phyloP scores from a whole-genome alignment of 352 stramenopile species.

The Lagenidium giganteum region DNA sequence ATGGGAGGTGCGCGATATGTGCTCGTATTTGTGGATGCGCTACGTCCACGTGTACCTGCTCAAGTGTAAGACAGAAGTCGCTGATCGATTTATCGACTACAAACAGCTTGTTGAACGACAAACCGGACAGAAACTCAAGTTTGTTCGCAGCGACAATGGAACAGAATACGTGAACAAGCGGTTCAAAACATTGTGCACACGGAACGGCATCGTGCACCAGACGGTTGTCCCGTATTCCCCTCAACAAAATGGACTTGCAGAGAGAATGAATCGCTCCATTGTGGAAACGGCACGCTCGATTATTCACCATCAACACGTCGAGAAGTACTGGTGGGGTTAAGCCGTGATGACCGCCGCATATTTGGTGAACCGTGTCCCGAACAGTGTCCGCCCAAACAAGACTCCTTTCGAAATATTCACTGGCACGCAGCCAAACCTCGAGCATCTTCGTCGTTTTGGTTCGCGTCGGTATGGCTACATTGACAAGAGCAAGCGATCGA shows the following conservation, averaged over 20 bases:
- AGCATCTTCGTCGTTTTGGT: slow-evolving; percentile 14
- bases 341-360: too few species aligned
- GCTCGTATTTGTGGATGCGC: slow-evolving; percentile 16
- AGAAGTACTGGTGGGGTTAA: slow-evolving; percentile 8
- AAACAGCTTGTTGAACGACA: slow-evolving; percentile 1
- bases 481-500: slow-evolving; percentile 6
- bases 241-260: slow-evolving; percentile 18
- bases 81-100: not conserved
- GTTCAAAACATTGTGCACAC: slow-evolving; percentile 5
- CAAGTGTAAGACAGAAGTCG: not conserved
- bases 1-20: slow-evolving; percentile 7
- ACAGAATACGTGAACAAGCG: slow-evolving; percentile 17
- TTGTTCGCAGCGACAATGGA: slow-evolving; percentile 15
- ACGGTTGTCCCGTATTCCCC: slow-evolving; percentile 7
- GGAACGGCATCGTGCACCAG: slow-evolving; percentile 14
- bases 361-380: too few species aligned
- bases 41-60: slow-evolving; percentile 6
- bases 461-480: slow-evolving; percentile 9
- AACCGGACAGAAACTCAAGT: slow-evolving; percentile 10
- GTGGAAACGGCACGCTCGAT: slow-evolving; percentile 9
- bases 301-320: slow-evolving; percentile 7
- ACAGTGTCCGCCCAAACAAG: too few species aligned
- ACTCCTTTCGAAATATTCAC: too few species aligned
- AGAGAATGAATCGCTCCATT: slow-evolving; percentile 12
- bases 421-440: slow-evolving; percentile 1